Conservation (phyloP, 495 filamentous ascomycete genomes). For the Melanomma pulvis-pyrius region DNA sequence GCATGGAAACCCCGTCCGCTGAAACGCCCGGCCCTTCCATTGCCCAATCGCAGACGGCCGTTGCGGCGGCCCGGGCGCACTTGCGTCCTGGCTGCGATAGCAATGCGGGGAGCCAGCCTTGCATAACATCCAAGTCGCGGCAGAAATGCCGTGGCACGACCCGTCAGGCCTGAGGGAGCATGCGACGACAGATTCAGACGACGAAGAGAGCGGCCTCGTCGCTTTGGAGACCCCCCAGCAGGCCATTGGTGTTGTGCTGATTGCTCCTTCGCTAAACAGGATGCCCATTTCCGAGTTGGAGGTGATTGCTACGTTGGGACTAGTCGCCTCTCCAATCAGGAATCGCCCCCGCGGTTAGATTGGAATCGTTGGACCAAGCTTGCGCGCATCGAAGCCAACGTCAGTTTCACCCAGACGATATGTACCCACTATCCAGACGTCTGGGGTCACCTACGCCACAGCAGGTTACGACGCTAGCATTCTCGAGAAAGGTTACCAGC, state of each 20-base stretch:
- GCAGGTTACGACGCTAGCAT: no score
- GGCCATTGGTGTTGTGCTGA: not conserved
- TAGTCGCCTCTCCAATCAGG: not conserved
- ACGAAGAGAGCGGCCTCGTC: no score
- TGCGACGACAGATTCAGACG: not conserved
- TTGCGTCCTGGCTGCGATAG: not conserved
- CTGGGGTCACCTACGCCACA: not conserved
- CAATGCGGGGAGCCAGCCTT: slow-evolving; percentile 3
- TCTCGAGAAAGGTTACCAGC: no score
- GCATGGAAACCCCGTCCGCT: slow-evolving; percentile 19
- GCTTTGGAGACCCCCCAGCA: not conserved
- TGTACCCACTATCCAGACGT: not conserved
- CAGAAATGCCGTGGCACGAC: not conserved
- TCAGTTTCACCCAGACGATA: not conserved
- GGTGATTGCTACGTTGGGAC: not conserved
- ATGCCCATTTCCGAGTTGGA: not conserved
- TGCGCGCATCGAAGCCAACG: not conserved
- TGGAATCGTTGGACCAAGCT: not conserved
- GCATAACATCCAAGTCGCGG: not conserved
- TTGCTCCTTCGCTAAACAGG: not conserved
- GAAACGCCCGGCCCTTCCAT: slow-evolving; percentile 1
- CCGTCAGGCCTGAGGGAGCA: not conserved
- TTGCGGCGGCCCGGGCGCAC: slow-evolving; percentile 2
- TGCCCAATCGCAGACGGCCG: not conserved
- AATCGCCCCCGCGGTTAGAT: not conserved